Base-by-base conservation (phyloP, 345 rosid genomes). In the Gossypium raimondii region DNA sequence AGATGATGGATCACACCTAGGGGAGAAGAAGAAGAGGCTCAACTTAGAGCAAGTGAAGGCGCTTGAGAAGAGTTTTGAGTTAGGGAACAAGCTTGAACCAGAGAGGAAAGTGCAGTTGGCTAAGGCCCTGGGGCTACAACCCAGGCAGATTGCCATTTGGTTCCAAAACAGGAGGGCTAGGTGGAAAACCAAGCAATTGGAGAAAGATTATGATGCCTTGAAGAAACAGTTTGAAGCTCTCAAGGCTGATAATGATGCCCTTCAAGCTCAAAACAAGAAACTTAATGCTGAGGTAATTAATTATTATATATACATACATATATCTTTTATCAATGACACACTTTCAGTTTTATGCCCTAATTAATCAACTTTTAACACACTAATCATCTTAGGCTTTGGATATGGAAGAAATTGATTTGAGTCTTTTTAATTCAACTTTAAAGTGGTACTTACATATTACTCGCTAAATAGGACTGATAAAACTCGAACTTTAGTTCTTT, bases 11-110 rank as follows among this genome's bases (percentile, higher is more conserved):
- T 90, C 90, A 48, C 89, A 90, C 78, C 74, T 82, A 41, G 92
- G 90, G 61, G 92, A 90, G 89, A 90, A 85, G 87, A 90, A 90
- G 86, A 90, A 88, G 88, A 85, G 94, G 85, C 84, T 90, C 53
- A 90, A 83, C 78, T 38, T 84, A 70, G 94, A 88, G 78, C 94
- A 90, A 82, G 94, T 90, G 50, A 88, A 87, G 84, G 90, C 90
- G 29, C 87, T 90, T 2, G 92, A 88, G 80, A 90, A 84, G 86
- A 87, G 90, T 80, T 90, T 90, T 62, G 94, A 90, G 80, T 76
- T 87, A 24, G 94, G 90, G 50, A 90, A 90, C 82, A 90, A 90
- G 85, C 89, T 90, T 8, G 94, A 90, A 77, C 90, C 94, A 6
- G 94, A 88, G 80, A 85, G 94, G 80, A 90, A 90, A 82, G 74